phyloP scores from a whole-genome alignment of 441 rosid species.

The Mallotus japonicus region DNA sequence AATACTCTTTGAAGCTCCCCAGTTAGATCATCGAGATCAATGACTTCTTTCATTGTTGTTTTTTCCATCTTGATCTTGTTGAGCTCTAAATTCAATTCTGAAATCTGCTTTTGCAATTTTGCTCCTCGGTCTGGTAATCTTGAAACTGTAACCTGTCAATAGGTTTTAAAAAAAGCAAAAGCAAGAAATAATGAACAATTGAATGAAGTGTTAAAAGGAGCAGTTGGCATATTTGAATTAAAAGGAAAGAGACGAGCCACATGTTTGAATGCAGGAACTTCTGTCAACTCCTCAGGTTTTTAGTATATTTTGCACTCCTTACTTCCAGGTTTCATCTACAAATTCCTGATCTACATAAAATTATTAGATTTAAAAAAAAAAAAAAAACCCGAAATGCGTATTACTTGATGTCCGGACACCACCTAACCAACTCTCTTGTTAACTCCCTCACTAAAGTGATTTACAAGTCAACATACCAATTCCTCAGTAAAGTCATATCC shows the following conservation, averaged over 20 bases:
- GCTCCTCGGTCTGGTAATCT: conserved; percentile 81
- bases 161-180: background rate
- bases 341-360: background rate
- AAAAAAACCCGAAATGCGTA: background rate
- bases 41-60: conserved; percentile 35
- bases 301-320: background rate
- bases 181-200: too few relatives aligned
- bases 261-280: background rate
- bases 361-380: too few relatives aligned
- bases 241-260: background rate
- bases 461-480: background rate
- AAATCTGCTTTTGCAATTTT: conserved; percentile 65
- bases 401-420: background rate
- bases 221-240: background rate
- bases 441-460: background rate
- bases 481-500: background rate
- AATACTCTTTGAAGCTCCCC: conserved; percentile 50
- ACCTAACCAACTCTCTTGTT: background rate
- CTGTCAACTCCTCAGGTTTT: background rate
- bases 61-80: conserved; percentile 37
- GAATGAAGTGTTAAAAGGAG: background rate
- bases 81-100: conserved; percentile 60
- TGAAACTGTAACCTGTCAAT: conserved; percentile 54
- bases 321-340: background rate
- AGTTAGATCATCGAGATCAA: conserved; percentile 59